phyloP scores from a whole-genome alignment of 805 yeast genomes.

The Clavispora carvajalis region DNA sequence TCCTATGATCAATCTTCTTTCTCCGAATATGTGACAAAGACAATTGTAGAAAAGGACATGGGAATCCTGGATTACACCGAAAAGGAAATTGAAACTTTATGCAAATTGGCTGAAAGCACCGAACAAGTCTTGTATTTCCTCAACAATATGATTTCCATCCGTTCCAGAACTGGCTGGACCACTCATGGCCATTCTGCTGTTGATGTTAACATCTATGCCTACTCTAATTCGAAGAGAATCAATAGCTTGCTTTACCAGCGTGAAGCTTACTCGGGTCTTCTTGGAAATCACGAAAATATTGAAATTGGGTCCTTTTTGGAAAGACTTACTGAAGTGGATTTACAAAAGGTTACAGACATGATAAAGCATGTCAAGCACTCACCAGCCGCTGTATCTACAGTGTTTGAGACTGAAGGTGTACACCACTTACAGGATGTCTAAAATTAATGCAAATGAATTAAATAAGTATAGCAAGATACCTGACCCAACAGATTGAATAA shows the following conservation, averaged over 20 bases:
- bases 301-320: constrained; percentile 79
- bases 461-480: neutral
- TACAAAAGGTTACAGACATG: constrained; percentile 44
- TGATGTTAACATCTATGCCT: constrained; percentile 87
- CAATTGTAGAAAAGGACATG: constrained; percentile 56
- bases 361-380: constrained; percentile 48
- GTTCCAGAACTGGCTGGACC: constrained; percentile 93
- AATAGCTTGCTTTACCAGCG: constrained; percentile 29
- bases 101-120: constrained; percentile 20
- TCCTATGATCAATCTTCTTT: constrained; percentile 26
- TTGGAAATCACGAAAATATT: constrained; percentile 82
- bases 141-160: constrained; percentile 66
- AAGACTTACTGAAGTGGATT: constrained; percentile 42
- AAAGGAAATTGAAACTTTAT: constrained; percentile 40
- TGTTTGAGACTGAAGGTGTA: neutral
- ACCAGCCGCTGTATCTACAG: constrained; percentile 17
- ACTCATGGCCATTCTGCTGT: constrained; percentile 97
- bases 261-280: constrained; percentile 36
- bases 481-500: neutral
- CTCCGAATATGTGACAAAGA: constrained; percentile 31
- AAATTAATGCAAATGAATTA: neutral
- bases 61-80: constrained; percentile 56
- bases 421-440: neutral
- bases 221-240: constrained; percentile 52
- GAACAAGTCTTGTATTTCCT: constrained; percentile 44